Conservation (phyloP, 2,329 filamentous ascomycete species). For the Dactylella cylindrospora region DNA sequence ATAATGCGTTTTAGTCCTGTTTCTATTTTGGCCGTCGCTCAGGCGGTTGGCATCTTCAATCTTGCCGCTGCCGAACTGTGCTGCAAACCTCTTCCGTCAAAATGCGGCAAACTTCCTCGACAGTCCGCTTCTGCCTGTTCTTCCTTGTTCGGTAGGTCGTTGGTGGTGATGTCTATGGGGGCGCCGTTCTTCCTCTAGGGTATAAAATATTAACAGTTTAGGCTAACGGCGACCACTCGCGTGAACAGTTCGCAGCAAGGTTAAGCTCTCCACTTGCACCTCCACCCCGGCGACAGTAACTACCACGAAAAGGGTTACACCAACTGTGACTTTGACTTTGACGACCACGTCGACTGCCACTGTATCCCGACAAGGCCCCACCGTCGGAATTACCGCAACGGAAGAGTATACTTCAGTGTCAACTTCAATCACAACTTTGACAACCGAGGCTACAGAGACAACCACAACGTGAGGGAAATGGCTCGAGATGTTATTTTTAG, state of each 20-base stretch:
- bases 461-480: slow-evolving; percentile 2
- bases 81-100: slow-evolving; percentile 21
- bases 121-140: slow-evolving; percentile 19
- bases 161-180: background rate
- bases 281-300: slow-evolving; percentile 2
- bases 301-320: slow-evolving; percentile 13
- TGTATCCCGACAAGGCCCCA: background rate
- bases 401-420: background rate
- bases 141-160: slow-evolving; percentile 23
- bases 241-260: slow-evolving; percentile 17
- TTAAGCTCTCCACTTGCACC: slow-evolving; percentile 32
- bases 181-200: background rate
- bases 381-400: slow-evolving; percentile 3
- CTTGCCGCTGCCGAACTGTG: background rate
- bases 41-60: slow-evolving; percentile 3
- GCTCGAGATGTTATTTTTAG: slow-evolving; percentile 3
- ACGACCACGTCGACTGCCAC: slow-evolving; percentile 1
- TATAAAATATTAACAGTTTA: background rate
- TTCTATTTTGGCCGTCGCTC: background rate
- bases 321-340: slow-evolving; percentile 6
- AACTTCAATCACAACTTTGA: background rate
- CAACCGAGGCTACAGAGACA: slow-evolving; percentile 2
- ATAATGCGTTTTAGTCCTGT: slow-evolving; percentile 20
- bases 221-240: background rate
- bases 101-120: slow-evolving; percentile 1